Evolutionary conservation across 768 basidiomycete genomes (phyloP).

Genomic region (Panaeolus cyanescens): DNA sequence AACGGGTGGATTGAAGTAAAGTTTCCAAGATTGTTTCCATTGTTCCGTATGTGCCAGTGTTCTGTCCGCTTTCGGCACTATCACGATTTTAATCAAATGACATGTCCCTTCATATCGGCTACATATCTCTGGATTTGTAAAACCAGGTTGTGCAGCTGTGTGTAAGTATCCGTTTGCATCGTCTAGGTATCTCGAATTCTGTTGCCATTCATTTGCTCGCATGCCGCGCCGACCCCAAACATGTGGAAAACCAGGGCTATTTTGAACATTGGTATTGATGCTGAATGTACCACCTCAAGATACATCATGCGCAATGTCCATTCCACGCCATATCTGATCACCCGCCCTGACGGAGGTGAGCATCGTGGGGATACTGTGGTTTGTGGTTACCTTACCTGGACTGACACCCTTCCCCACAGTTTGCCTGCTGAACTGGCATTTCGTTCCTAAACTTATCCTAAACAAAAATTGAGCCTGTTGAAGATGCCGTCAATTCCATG

Average conservation of each 20-base stretch:
- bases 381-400: background rate
- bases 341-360: background rate
- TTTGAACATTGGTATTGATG: background rate
- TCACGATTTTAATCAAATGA: constrained; percentile 1
- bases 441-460: background rate
- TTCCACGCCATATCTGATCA: background rate
- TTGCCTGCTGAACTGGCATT: background rate
- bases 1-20: background rate
- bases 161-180: background rate
- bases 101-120: constrained; percentile 3
- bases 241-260: background rate
- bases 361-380: background rate
- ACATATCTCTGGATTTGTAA: background rate
- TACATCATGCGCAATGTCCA: background rate
- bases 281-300: background rate
- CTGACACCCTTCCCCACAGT: constrained; percentile 1
- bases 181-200: background rate
- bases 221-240: background rate
- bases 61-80: background rate
- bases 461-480: background rate
- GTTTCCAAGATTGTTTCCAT: background rate
- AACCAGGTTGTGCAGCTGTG: background rate
- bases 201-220: background rate
- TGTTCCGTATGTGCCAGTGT: background rate
- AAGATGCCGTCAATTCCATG: constrained; percentile 18